Base-by-base conservation (phyloP, 2,329 filamentous ascomycete species). In the Zelopaecilomyces penicillatus region DNA sequence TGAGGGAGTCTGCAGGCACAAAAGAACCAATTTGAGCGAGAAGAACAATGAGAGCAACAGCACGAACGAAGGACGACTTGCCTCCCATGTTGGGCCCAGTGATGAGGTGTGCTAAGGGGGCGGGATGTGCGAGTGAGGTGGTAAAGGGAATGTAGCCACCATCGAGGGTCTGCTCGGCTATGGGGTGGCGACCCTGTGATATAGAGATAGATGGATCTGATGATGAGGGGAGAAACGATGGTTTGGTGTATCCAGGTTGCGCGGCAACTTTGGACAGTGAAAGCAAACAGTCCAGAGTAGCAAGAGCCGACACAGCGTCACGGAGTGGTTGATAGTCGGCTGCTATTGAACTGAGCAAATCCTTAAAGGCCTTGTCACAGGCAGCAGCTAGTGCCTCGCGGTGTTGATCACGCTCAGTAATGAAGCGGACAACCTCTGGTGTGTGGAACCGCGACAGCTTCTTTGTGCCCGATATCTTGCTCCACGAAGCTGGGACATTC, bases 61-160 rank as follows among this genome's bases (percentile, higher is more conserved):
- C 87, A 43, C 93, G 87, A 26, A 98, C 91, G 63, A 95, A 98
- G 46, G 85, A 93, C n/a, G 88, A 95, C 62, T 98, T 98, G 45
- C 93, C 93, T 57, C 93, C 93, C 93, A 98, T 98, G 68, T 98
- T 98, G 30, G 93, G 93, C 0, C 93, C 93, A 0, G 93, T 98
- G 56, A 98, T 83, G 45, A 97, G 82, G 54, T 96, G 78, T 3
- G 88, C 87, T 5, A 86, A 76, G 0, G 80, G 77, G 1, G 71
- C 61, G 1, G 80, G 75, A 3, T 80, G 76, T n/a, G 79, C 75
- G 39, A 97, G 77, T 2, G 77, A 68, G 8, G 88, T 85, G 56
- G 85, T 80, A 65, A 98, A 98, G 39, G 93, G 91, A 46, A 98
- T 95, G 65, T 97, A 98, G 42, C 80, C 75, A 53, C 86, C 80